Conservation (phyloP, 1,284 basidiomycete genomes). For the Pascua guehoae region DNA sequence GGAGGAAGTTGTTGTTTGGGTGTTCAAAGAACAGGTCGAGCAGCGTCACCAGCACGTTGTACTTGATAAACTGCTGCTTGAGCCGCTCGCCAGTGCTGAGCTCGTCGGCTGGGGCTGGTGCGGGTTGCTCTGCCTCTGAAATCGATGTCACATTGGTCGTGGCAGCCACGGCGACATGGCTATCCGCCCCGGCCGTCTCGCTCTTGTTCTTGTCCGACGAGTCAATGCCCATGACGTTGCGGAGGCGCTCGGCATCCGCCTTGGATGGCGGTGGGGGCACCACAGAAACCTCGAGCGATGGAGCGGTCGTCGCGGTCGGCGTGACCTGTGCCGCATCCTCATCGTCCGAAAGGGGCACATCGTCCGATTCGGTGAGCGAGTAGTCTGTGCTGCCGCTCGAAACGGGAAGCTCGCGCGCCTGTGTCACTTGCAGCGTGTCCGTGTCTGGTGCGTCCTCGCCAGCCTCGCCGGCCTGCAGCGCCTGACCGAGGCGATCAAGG, state of each 20-base stretch:
- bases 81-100: conserved; percentile 63
- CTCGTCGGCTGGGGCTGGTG: conserved; percentile 1
- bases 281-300: conserved; percentile 3
- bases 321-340: conserved; percentile 62
- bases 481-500: conserved; percentile 74
- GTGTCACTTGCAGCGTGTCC: conserved; percentile 53
- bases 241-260: conserved; percentile 35
- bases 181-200: conserved; percentile 1
- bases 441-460: conserved; percentile 57
- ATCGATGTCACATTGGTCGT: conserved; percentile 30
- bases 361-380: conserved; percentile 60
- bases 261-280: conserved; percentile 36
- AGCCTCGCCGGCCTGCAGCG: conserved; percentile 57
- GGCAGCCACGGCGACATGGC: conserved; percentile 26
- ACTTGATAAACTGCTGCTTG: conserved; percentile 70
- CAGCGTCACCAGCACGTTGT: conserved; percentile 67
- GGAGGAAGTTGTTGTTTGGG: conserved; percentile 97
- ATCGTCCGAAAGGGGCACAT: conserved; percentile 63
- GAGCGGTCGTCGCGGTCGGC: conserved; percentile 14
- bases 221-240: conserved; percentile 36
- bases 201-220: neutral
- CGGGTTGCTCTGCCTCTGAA: conserved; percentile 3
- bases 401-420: conserved; percentile 69
- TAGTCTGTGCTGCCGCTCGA: conserved; percentile 48
- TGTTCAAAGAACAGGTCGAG: conserved; percentile 91